Percentiles rank a stretch among this genome's conserved stretches.
These are phyloP conservation scores for Quillaja saponaria DNA, from an alignment of 306 rosid species.

Conservation along the genomic window DNA sequence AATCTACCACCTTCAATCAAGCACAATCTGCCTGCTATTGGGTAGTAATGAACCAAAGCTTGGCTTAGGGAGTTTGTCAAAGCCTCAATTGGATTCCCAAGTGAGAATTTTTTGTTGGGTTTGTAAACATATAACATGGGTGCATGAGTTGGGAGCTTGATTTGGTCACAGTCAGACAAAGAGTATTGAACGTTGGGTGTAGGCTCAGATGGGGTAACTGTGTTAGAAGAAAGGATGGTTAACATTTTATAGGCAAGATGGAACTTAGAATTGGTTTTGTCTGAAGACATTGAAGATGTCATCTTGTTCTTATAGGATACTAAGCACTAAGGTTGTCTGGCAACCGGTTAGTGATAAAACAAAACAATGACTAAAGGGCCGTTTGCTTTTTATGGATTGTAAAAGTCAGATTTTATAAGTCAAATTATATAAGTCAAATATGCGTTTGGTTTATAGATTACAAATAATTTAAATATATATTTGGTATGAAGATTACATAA, in stretches of 20 bases:
- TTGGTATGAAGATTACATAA: no score
- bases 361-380: no score
- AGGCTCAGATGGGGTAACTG: constrained; percentile 20
- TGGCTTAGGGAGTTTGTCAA: constrained; percentile 27
- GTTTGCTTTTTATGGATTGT: no score
- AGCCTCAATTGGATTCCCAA: background rate
- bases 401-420: no score
- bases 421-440: no score
- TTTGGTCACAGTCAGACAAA: constrained; percentile 36
- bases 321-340: no score
- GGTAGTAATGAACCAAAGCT: constrained; percentile 34
- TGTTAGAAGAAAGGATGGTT: constrained; percentile 9
- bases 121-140: constrained; percentile 38
- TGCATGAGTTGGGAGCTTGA: constrained; percentile 45
- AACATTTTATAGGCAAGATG: constrained; percentile 20
- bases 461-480: no score
- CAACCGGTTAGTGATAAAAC: no score
- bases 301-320: no score
- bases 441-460: no score
- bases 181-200: constrained; percentile 23
- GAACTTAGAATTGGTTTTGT: background rate
- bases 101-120: background rate
- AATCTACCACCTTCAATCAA: background rate
- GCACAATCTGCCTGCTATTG: constrained; percentile 44
- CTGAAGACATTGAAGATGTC: no score